A percentile compares a stretch with the other conserved stretches of the same genome.
Conservation (phyloP, 2,329 filamentous ascomycete species). For the Xylaria sp. region DNA sequence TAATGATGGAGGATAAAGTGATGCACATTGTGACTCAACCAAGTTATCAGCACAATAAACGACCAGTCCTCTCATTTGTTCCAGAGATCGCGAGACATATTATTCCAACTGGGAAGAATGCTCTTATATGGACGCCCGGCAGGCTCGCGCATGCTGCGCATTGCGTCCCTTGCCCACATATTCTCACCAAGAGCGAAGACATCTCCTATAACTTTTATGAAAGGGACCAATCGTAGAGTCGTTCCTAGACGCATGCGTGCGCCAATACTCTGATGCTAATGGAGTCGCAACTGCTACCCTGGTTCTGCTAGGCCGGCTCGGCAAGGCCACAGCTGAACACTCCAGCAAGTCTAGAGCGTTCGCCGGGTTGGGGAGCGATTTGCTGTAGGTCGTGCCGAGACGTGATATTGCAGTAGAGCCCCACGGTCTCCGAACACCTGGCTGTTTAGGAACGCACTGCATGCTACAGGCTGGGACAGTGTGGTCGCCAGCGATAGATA, state of each 20-base stretch:
- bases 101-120: background rate
- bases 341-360: background rate
- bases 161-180: background rate
- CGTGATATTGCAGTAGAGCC: conserved; percentile 1
- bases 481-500: conserved; percentile 13
- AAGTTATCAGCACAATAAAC: background rate
- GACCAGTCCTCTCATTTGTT: background rate
- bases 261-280: background rate
- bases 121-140: conserved; percentile 20
- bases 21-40: conserved; percentile 22
- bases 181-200: background rate
- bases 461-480: background rate
- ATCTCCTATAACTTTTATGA: background rate
- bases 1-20: conserved; percentile 11
- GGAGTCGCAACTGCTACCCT: conserved; percentile 15
- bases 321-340: background rate
- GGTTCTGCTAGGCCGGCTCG: background rate
- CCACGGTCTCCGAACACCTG: background rate
- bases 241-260: conserved; percentile 20
- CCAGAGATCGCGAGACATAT: background rate
- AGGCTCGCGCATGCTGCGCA: background rate
- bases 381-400: background rate
- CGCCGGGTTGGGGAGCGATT: too few relatives aligned
- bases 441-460: background rate
- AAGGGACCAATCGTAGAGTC: conserved; percentile 21